Conservation (phyloP, 2,329 filamentous ascomycete species). For the Beauveria bassiana region DNA sequence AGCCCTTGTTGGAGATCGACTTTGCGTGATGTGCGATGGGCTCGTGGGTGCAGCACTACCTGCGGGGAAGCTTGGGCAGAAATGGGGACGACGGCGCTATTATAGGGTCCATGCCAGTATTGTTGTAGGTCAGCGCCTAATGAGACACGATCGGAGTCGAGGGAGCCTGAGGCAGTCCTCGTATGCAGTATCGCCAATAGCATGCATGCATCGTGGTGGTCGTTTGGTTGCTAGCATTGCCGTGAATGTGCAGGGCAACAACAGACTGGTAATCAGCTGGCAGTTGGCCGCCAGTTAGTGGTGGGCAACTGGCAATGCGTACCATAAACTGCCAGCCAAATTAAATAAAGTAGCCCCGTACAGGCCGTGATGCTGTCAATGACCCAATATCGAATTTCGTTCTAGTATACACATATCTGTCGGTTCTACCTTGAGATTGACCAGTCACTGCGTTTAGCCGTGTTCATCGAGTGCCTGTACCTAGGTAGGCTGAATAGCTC, state of each 20-base stretch:
- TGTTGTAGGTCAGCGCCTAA: neutral
- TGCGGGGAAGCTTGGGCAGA: constrained; percentile 8
- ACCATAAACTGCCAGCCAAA: neutral
- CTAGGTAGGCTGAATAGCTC: too few species aligned
- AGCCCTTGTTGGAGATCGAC: constrained; percentile 8
- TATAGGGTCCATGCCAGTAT: neutral
- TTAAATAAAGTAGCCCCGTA: neutral
- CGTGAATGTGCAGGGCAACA: neutral
- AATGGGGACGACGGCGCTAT: constrained; percentile 1
- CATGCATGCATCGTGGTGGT: neutral
- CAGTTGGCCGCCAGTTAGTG: neutral
- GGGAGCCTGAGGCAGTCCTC: neutral
- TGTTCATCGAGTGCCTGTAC: neutral
- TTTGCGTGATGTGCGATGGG: constrained; percentile 7
- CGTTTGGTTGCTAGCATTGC: neutral
- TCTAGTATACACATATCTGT: neutral
- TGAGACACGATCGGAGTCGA: neutral
- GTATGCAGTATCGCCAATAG: neutral
- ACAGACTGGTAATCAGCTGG: neutral
- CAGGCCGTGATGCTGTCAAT: neutral
- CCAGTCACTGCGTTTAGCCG: neutral
- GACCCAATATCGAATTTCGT: neutral
- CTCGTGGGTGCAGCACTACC: neutral
- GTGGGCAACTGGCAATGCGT: neutral
- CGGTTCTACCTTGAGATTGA: neutral